Evolutionary conservation across 805 yeast genomes (phyloP), one percentile per base, ranked within the genome.

Genomic region (Naumovozyma baii): DNA sequence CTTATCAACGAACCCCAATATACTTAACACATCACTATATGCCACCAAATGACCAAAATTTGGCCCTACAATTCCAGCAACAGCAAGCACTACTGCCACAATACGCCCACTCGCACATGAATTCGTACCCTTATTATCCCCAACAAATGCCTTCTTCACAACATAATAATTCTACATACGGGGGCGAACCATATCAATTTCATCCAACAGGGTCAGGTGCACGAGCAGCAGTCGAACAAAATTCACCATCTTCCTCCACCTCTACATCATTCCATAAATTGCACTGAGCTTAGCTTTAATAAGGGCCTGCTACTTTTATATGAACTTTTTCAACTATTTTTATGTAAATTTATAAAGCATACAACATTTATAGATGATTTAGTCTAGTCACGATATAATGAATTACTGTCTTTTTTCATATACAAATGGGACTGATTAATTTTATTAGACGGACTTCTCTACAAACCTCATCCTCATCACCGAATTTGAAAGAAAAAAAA

Each of bases 31-130:
- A 22, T 10, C 26, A 22, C 7, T 22, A 22, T 22, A 22, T 22
- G 7, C 26, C 26, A 7, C 10, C 26, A 22, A 22, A 22, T 22
- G 26, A 22, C 13, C 35, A 9, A 32, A 18, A 9, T 32, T 3
- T 13, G 9, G 5, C 25, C 15, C 12, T 58, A 81, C 76, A 59
- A 87, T 81, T 63, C 79, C 80, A 62, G 94, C 94, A 67, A 72
- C 94, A 57, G 95, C 92, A 61, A 20, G 12, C 28, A 5, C 14
- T 18, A n/a, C n/a, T n/a, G n/a, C n/a, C n/a, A n/a, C n/a, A n/a
- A n/a, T n/a, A n/a, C n/a, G n/a, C n/a, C n/a, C n/a, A n/a, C n/a
- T 36, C 18, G 29, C 10, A 31, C 28, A 26, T 4, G 18, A 16
- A 7, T 19, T 33, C 8, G 10, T 7, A 22, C 10, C 26, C 26